Conservation (phyloP, 805 yeast genomes). For the Candida gorgasii region DNA sequence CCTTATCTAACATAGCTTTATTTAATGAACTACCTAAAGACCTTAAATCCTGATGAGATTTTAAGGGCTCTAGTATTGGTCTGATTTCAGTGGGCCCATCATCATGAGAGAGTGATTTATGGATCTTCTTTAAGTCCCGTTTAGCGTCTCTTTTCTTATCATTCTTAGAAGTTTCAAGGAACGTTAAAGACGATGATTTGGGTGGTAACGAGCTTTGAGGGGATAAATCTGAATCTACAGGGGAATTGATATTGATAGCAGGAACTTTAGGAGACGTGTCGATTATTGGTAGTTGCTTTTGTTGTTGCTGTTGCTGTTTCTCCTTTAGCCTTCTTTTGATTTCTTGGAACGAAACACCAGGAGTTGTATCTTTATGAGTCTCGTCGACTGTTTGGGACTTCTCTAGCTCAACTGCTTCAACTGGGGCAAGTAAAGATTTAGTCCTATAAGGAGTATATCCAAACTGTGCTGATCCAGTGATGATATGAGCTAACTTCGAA, state of each 20-base stretch:
- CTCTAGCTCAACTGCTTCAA: conserved; percentile 18
- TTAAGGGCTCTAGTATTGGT: conserved; percentile 34
- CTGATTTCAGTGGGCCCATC: conserved; percentile 18
- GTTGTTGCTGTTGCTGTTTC: conserved; percentile 1
- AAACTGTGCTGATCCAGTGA: conserved; percentile 43
- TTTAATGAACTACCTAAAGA: conserved; percentile 1
- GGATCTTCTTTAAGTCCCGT: conserved; percentile 13
- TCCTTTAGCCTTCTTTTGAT: conserved; percentile 21
- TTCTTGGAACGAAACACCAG: conserved; percentile 29
- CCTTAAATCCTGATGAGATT: conserved; percentile 40
- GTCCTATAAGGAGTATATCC: conserved; percentile 43
- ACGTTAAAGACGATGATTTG: conserved; percentile 28
- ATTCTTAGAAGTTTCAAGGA: conserved; percentile 23
- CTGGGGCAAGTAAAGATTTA: conserved; percentile 40
- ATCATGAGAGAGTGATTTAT: conserved; percentile 42
- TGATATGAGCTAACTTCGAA: conserved; percentile 40
- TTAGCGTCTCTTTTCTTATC: conserved; percentile 16
- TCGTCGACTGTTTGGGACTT: conserved; percentile 9
- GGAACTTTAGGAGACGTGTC: conserved; percentile 4
- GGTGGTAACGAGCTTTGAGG: conserved; percentile 22
- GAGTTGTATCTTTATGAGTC: background rate
- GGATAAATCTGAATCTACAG: conserved; percentile 11
- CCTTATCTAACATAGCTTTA: background rate
- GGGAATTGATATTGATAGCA: conserved; percentile 9
- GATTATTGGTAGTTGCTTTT: background rate